These are phyloP conservation scores for Ramaria sp. DNA, from an alignment of 768 basidiomycete species.

Conservation along the genomic window DNA sequence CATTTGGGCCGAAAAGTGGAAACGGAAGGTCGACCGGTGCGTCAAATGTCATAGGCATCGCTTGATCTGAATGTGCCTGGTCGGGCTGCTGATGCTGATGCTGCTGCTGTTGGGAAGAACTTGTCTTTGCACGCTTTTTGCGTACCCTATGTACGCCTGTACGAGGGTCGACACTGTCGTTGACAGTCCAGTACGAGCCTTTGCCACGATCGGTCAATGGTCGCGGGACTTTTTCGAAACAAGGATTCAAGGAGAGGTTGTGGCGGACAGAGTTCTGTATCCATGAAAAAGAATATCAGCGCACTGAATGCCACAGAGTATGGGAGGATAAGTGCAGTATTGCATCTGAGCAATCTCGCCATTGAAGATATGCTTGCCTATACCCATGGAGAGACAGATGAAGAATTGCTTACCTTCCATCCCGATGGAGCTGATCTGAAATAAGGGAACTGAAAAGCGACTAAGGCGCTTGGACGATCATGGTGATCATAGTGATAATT, in stretches of 20 bases:
- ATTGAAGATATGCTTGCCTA: too few relatives aligned
- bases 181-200: constrained; percentile 88
- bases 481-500: constrained; percentile 11
- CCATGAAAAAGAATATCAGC: constrained; percentile 8
- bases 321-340: too few relatives aligned
- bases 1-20: constrained; percentile 3
- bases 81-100: constrained; percentile 18
- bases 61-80: not conserved
- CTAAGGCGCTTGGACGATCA: constrained; percentile 4
- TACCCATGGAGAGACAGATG: not conserved
- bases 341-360: not conserved
- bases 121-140: constrained; percentile 66
- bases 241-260: constrained; percentile 83
- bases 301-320: not conserved
- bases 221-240: constrained; percentile 86
- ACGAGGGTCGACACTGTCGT: constrained; percentile 81
- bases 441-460: constrained; percentile 61
- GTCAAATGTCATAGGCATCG: constrained; percentile 6
- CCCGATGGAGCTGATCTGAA: constrained; percentile 79
- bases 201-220: constrained; percentile 86
- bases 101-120: constrained; percentile 31
- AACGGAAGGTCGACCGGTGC: constrained; percentile 4
- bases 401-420: constrained; percentile 65
- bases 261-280: constrained; percentile 81
- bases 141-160: constrained; percentile 83